Conservation (phyloP, 129 eudicot species). For the Helianthus annuus region DNA sequence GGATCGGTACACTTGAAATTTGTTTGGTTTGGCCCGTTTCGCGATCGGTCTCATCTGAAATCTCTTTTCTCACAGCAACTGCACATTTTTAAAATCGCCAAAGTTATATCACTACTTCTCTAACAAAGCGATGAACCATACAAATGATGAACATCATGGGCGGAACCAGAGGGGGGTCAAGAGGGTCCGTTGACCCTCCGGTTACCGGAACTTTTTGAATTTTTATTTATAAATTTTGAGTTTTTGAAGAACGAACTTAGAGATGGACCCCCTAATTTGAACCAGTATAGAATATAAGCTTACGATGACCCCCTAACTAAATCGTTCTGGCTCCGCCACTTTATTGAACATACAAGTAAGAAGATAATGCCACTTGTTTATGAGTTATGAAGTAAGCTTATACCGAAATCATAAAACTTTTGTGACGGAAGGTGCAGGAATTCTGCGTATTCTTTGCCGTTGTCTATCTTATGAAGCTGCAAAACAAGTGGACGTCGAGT, state of each 20-base stretch:
- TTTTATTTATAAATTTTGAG: too few species aligned
- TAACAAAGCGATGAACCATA: slow-evolving; percentile 1
- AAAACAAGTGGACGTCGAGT: slow-evolving; percentile 52
- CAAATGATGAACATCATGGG: too few species aligned
- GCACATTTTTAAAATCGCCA: slow-evolving; percentile 4
- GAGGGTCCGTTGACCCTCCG: too few species aligned
- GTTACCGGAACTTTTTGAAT: too few species aligned
- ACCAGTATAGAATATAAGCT: too few species aligned
- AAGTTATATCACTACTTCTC: background rate
- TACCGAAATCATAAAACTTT: slow-evolving; percentile 59
- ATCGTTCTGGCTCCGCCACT: too few species aligned
- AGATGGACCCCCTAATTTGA: too few species aligned
- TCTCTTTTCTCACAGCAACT: slow-evolving; percentile 53
- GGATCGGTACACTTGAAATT: slow-evolving; percentile 56
- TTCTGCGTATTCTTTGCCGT: slow-evolving; percentile 55
- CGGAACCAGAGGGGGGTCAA: too few species aligned
- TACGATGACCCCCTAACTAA: too few species aligned
- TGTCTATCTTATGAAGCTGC: slow-evolving; percentile 64
- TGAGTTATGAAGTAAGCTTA: background rate
- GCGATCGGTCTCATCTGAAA: slow-evolving; percentile 50
- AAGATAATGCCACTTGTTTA: background rate
- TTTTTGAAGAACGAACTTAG: too few species aligned
- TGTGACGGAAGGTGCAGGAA: slow-evolving; percentile 52
- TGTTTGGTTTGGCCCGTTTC: slow-evolving; percentile 52
- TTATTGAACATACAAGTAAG: slow-evolving; percentile 1